Evolutionary conservation across 2,329 filamentous ascomycete genomes (phyloP), one percentile per base, ranked within the genome.

Genomic region (Pezicula radicicola): DNA sequence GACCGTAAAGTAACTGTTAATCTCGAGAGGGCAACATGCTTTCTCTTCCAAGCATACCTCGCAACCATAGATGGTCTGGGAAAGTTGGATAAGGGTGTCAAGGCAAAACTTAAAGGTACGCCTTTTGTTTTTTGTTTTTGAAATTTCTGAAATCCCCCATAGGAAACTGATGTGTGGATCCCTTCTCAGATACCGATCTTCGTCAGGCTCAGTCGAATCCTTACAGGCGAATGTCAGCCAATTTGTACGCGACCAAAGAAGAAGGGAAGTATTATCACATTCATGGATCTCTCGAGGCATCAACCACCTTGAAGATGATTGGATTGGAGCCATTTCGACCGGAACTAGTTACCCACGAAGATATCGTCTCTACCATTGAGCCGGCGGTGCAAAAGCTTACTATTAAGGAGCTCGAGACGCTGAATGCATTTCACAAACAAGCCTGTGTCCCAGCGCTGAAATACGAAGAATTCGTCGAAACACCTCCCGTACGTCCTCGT

Each of bases 211-310:
- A 91, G 64, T 88, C 87, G 2, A 82, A 84, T 55, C 72, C 81
- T 6, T 91, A 91, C 63, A 80, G 87, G 9, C 82, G 87, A 55
- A 76, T 90, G 68, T 88, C 87, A 9, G 87, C 87, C 13, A 89
- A 89, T 55, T 70, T 90, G 1, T 90, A 89, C 68, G 75, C 79
- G 60, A 89, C 87, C 8, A 84, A 81, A 64, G 77, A 75, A n/a
- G 70, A 75, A 1, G 81, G 79, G 16, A 76, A 85, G 63, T 90
- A 82, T 61, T 91, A 88, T 63, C 87, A 91, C 62, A 86, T 90
- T 27, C 87, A 90, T 64, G 87, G 87, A 41, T 90, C 87, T 0
- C 70, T 91, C 1, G 86, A 90, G 58, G 87, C 87, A 3, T 84
- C 81, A 8, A 85, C 79, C 7, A 87, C 85, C 0, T 70, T 90